Percentiles rank a stretch among this genome's conserved stretches.
Conservation (phyloP, 2,329 filamentous ascomycete genomes). For the Septoria petroselini region DNA sequence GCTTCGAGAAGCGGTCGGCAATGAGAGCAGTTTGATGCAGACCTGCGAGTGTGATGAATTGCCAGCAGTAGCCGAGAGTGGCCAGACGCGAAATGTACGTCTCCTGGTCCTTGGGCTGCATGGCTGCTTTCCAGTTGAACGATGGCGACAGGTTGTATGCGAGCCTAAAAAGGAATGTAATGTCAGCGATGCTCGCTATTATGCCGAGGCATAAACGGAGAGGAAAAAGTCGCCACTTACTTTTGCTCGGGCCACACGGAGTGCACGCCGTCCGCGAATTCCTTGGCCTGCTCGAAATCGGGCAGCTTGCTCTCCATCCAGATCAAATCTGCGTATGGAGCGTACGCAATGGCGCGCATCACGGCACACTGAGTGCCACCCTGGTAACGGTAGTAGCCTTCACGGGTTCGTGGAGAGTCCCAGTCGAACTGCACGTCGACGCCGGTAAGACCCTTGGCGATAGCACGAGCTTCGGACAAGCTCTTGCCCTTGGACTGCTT, state of each 20-base stretch:
- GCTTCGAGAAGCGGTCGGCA: conserved; percentile 80
- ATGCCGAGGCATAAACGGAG: conserved; percentile 1
- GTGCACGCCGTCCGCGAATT: conserved; percentile 92
- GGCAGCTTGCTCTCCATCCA: conserved; percentile 99
- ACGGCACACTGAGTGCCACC: conserved; percentile 89
- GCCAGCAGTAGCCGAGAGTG: conserved; percentile 93
- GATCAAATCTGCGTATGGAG: conserved; percentile 90
- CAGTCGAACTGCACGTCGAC: conserved; percentile 88
- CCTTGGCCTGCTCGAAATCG: conserved; percentile 83
- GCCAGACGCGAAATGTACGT: conserved; percentile 93
- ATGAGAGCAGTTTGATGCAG: conserved; percentile 94
- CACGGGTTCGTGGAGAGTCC: conserved; percentile 87
- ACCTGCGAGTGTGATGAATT: conserved; percentile 98
- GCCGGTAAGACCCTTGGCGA: conserved; percentile 74
- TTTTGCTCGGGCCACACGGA: conserved; percentile 95
- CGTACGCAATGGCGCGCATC: conserved; percentile 88
- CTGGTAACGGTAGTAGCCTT: conserved; percentile 91
- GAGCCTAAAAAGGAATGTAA: conserved; percentile 55
- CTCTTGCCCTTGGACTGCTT: conserved; percentile 73
- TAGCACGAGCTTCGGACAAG: conserved; percentile 74
- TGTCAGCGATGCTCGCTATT: conserved; percentile 16
- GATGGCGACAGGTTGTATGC: conserved; percentile 97
- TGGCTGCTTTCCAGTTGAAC: conserved; percentile 99
- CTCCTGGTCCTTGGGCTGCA: conserved; percentile 87
- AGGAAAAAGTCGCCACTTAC: conserved; percentile 57